phyloP scores from a whole-genome alignment of 2,329 filamentous ascomycete genomes.

The Colletotrichum tanaceti region DNA sequence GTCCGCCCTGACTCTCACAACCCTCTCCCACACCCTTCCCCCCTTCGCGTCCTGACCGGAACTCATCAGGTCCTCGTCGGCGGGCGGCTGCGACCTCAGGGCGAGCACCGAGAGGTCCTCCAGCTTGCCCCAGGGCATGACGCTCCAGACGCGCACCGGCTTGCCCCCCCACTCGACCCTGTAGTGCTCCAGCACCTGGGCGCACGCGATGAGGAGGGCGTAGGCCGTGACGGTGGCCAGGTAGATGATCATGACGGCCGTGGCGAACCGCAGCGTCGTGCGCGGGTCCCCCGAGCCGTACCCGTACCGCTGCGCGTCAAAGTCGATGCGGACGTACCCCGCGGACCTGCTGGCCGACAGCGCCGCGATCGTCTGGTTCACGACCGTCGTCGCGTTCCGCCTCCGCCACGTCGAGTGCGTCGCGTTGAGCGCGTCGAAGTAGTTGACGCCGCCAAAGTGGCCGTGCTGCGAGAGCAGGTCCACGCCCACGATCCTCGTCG shows the following conservation, averaged over 20 bases:
- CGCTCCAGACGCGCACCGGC: conserved; percentile 13
- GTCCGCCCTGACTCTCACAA: conserved; percentile 6
- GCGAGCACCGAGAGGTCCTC: conserved; percentile 7
- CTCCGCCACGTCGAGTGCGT: not conserved
- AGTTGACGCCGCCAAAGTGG: conserved; percentile 6
- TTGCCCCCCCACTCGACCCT: not conserved
- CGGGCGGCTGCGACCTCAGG: conserved; percentile 5
- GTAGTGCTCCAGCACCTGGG: conserved; percentile 5
- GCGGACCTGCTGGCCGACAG: not conserved
- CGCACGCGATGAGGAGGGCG: not conserved
- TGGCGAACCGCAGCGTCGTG: conserved; percentile 8
- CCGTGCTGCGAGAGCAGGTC: conserved; percentile 8
- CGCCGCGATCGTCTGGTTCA: not conserved
- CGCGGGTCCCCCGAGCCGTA: conserved; percentile 4
- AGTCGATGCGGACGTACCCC: not conserved
- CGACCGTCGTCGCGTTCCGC: not conserved
- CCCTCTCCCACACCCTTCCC: conserved; percentile 6
- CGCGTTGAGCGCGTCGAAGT: not conserved
- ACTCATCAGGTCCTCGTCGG: not conserved
- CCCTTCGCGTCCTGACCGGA: not conserved
- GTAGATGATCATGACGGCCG: conserved; percentile 12
- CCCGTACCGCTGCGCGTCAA: not conserved
- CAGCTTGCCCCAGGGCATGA: conserved; percentile 5
- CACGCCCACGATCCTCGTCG: not conserved
- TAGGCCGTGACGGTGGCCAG: not conserved